Base-by-base conservation (phyloP, 2,329 filamentous ascomycete species). In the Myriangium duriaei region DNA sequence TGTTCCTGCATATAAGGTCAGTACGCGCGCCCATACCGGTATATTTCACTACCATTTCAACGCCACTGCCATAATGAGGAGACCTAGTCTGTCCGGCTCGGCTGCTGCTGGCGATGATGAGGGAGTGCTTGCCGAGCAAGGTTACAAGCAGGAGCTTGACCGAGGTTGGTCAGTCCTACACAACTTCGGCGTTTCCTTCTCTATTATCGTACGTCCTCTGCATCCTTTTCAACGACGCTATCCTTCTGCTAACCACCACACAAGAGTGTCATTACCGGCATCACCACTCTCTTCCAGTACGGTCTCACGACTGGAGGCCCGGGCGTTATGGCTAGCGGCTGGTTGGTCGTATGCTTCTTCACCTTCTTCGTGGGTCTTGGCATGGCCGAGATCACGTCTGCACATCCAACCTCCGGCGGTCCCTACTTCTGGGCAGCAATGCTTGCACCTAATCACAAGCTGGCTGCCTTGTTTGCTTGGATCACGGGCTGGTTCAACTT, bases 151-250 rank as follows among this genome's bases (percentile, higher is more conserved):
- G 43, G 71, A 74, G 47, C 52, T 76, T 45, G 63, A 65, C 24
- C 61, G 72, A 34, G 69, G 74, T 51, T 76, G 72, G 72, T 30
- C 68, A 4, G 47, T 75, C 42, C 56, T 68, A 36, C 72, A 76
- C 48, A 76, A 75, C 49, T 76, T 76, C 56, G 72, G 72, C 17
- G 69, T 75, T 5, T 74, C 70, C 0, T 76, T 75, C 50, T 72
- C 69, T 4, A 75, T 76, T 47, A 75, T 76, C 50, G 68, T 71
- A 49, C 44, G 66, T 54, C 7, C 28, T 26, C 21, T 7, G n/a
- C 21, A 7, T 7, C 7, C n/a, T 26, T 7, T n/a, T 26, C 7
- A n/a, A 7, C n/a, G n/a, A 26, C n/a, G 7, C n/a, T n/a, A 26
- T 26, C 13, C 34, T 16, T 36, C 4, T 9, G 3, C 21, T 26